phyloP scores from a whole-genome alignment of 805 yeast genomes.

The Saccharomycopsis sp. region DNA sequence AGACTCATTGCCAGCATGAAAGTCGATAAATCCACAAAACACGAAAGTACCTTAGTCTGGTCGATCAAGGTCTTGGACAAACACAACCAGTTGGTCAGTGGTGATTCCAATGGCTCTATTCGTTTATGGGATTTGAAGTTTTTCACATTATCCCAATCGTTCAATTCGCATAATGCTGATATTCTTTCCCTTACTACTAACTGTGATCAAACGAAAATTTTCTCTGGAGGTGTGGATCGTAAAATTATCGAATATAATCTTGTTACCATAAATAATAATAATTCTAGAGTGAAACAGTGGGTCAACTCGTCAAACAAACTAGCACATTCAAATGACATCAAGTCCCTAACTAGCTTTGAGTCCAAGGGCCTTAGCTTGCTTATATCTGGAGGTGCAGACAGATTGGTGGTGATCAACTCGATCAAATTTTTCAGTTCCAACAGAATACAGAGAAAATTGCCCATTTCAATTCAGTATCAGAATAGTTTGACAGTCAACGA shows the following conservation, averaged over 20 bases:
- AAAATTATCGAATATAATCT: slow-evolving; percentile 69
- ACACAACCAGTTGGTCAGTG: slow-evolving; percentile 76
- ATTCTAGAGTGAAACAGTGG: slow-evolving; percentile 40
- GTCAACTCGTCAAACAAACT: slow-evolving; percentile 66
- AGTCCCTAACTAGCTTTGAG: slow-evolving; percentile 67
- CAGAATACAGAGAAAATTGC: slow-evolving; percentile 65
- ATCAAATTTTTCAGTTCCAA: slow-evolving; percentile 56
- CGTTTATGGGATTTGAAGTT: slow-evolving; percentile 87
- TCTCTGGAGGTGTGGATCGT: slow-evolving; percentile 90
- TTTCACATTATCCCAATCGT: slow-evolving; percentile 72
- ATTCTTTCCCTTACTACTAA: slow-evolving; percentile 66
- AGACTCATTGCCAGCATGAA: slow-evolving; percentile 78
- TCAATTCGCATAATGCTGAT: slow-evolving; percentile 86
- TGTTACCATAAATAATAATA: slow-evolving; percentile 28
- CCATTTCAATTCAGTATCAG: slow-evolving; percentile 48
- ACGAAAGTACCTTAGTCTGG: slow-evolving; percentile 91
- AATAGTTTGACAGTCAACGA: slow-evolving; percentile 46
- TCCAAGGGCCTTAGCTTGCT: slow-evolving; percentile 61
- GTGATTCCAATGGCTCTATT: slow-evolving; percentile 92
- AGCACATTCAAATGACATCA: slow-evolving; percentile 79
- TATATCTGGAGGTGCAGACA: slow-evolving; percentile 80
- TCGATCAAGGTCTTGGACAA: slow-evolving; percentile 57
- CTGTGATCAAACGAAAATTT: slow-evolving; percentile 53
- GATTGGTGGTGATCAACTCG: slow-evolving; percentile 56
- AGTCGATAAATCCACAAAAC: slow-evolving; percentile 74